Evolutionary conservation across 1,139 yeast species (phyloP), one percentile per base, ranked within the genome.

Genomic region (Hyphopichia khmerensis): DNA sequence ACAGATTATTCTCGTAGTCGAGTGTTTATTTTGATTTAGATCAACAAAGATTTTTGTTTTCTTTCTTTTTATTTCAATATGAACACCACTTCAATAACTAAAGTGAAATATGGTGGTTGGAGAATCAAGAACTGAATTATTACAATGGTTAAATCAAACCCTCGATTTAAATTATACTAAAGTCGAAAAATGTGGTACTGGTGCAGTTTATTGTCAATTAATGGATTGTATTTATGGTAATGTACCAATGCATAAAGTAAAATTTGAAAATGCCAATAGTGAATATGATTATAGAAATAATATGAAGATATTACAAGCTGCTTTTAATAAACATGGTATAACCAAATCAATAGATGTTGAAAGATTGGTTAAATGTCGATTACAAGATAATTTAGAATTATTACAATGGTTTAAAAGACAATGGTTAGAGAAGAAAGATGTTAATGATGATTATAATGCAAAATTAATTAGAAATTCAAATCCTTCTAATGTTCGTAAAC

Each of bases 111-210:
- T 49, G 52, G 52, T 56, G 41, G 64, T 80, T 56, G 87, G 87
- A 26, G 90, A 85, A 56, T 85, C 95, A 23, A 79, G 98, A 54
- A 82, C 85, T 39, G 97, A 90, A 55, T 76, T 93, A 24, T 67
- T 95, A 46, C 79, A 76, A 45, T 95, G 99, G 98, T 75, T 93
- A 51, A 91, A 91, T 59, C 71, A 77, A 39, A 77, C 87, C 5
- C 72, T 89, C 36, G 77, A 77, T 41, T 64, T 90, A 35, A 74
- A 82, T 49, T 79, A 87, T 53, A 74, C 82, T 40, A 89, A 87
- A 56, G 86, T 93, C 2, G 99, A 95, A 59, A 93, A 90, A 62
- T 86, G 96, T 59, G 99, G 99, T 16, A 82, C 86, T 2, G 99
- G 99, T 3, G 96, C 96, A 0, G 95, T 89, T 2, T 91, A 87